Percentiles rank a stretch among this genome's conserved stretches.
Evolutionary conservation across 768 basidiomycete species (phyloP).

Genomic region (Panellus pusillus): DNA sequence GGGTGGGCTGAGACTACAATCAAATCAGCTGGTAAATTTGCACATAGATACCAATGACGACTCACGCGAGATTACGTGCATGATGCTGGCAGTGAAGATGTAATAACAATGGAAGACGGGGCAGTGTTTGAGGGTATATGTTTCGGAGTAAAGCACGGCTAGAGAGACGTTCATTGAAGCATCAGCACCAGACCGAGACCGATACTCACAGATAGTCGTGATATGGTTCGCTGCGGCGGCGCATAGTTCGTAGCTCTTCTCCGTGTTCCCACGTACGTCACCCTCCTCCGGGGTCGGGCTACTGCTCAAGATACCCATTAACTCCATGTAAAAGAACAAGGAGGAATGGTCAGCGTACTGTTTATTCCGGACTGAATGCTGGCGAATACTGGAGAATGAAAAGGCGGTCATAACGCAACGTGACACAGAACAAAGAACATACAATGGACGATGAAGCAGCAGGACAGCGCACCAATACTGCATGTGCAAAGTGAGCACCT

Average conservation of each 20-base stretch:
- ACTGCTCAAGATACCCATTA: conserved; percentile 10
- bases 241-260: conserved; percentile 72
- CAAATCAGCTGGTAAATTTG: not conserved
- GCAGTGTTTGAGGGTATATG: conserved; percentile 58
- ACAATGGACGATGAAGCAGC: conserved; percentile 80
- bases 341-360: conserved; percentile 30
- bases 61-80: conserved; percentile 75
- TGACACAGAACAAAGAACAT: conserved; percentile 29
- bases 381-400: conserved; percentile 39
- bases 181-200: not conserved
- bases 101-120: conserved; percentile 78
- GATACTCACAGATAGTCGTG: conserved; percentile 57
- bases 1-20: conserved; percentile 60
- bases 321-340: not conserved
- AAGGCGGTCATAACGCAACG: conserved; percentile 9
- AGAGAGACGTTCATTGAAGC: conserved; percentile 1
- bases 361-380: conserved; percentile 36
- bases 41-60: conserved; percentile 12
- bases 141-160: conserved; percentile 64
- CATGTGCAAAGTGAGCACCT: conserved; percentile 77
- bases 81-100: conserved; percentile 76
- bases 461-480: conserved; percentile 83
- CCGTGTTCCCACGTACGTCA: conserved; percentile 53
- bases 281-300: conserved; percentile 47
- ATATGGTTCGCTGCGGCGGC: conserved; percentile 79